Evolutionary conservation across 176 grass and related monocot genomes (phyloP).

Genomic region (Oryza glumipatula): DNA sequence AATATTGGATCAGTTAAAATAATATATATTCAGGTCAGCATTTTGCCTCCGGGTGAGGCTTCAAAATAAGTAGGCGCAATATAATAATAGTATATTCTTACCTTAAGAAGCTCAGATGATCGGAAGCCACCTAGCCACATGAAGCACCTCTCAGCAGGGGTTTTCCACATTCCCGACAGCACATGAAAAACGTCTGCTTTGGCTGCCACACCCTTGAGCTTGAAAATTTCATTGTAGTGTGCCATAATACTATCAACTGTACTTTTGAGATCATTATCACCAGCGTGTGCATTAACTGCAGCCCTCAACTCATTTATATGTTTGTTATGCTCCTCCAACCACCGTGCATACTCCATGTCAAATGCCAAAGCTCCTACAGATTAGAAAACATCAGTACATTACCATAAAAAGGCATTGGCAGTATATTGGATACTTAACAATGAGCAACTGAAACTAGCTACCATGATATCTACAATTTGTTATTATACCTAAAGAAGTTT

Average conservation of each 20-base stretch:
- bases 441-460: not conserved
- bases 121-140: slow-evolving; percentile 94
- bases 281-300: slow-evolving; percentile 67
- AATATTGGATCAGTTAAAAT: not conserved
- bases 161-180: slow-evolving; percentile 96
- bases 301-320: slow-evolving; percentile 73
- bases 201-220: slow-evolving; percentile 77
- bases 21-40: not conserved
- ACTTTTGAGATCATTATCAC: slow-evolving; percentile 60
- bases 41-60: too few species aligned
- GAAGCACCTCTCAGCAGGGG: slow-evolving; percentile 96
- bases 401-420: slow-evolving; percentile 14
- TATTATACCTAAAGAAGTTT: too few species aligned
- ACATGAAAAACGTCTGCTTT: slow-evolving; percentile 95
- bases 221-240: slow-evolving; percentile 88
- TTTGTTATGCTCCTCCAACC: slow-evolving; percentile 87
- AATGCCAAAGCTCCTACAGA: slow-evolving; percentile 83
- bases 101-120: slow-evolving; percentile 95
- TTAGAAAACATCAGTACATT: slow-evolving; percentile 31
- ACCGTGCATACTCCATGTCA: slow-evolving; percentile 85
- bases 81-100: slow-evolving; percentile 30
- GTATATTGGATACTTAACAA: slow-evolving; percentile 25
- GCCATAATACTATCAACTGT: slow-evolving; percentile 72
- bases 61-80: not conserved
- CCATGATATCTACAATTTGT: too few species aligned